A percentile compares a stretch with the other conserved stretches of the same genome.
Evolutionary conservation across 768 basidiomycete species (phyloP).

Genomic region (Daedalea quercina): DNA sequence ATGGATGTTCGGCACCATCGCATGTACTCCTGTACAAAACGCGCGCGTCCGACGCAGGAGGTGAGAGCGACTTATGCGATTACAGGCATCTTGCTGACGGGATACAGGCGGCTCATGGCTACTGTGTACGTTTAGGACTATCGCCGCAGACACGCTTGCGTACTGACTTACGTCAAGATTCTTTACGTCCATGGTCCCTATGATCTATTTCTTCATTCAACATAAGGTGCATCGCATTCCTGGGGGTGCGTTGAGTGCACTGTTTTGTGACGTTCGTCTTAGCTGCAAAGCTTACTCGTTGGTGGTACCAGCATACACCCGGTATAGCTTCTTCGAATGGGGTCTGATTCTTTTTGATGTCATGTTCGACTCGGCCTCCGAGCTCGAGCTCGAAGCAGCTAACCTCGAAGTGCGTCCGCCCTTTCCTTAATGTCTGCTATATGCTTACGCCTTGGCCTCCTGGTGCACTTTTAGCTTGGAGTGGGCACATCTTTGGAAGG

Average conservation of each 20-base stretch:
- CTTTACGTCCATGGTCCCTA: conserved; percentile 59
- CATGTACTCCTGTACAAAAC: conserved; percentile 41
- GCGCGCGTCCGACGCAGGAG: conserved; percentile 40
- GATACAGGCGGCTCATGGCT: conserved; percentile 45
- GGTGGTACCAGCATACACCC: conserved; percentile 67
- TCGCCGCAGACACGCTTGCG: neutral
- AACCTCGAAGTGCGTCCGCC: conserved; percentile 40
- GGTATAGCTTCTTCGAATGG: conserved; percentile 88
- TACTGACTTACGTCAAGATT: conserved; percentile 42
- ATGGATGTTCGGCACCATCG: conserved; percentile 78
- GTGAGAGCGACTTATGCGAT: conserved; percentile 27
- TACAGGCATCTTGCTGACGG: neutral
- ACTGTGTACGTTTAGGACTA: conserved; percentile 31
- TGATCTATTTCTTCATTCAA: conserved; percentile 80
- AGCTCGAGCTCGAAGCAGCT: conserved; percentile 48
- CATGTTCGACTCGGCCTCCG: conserved; percentile 61
- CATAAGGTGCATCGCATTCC: conserved; percentile 77
- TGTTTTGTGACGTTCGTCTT: neutral
- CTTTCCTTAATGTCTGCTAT: neutral
- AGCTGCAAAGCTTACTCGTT: neutral
- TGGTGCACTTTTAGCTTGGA: conserved; percentile 24
- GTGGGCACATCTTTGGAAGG: conserved; percentile 16
- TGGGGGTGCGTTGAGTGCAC: conserved; percentile 49
- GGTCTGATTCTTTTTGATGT: conserved; percentile 68
- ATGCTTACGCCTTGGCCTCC: neutral